Conservation (phyloP, 495 filamentous ascomycete species). For the Xylaria telfairii region DNA sequence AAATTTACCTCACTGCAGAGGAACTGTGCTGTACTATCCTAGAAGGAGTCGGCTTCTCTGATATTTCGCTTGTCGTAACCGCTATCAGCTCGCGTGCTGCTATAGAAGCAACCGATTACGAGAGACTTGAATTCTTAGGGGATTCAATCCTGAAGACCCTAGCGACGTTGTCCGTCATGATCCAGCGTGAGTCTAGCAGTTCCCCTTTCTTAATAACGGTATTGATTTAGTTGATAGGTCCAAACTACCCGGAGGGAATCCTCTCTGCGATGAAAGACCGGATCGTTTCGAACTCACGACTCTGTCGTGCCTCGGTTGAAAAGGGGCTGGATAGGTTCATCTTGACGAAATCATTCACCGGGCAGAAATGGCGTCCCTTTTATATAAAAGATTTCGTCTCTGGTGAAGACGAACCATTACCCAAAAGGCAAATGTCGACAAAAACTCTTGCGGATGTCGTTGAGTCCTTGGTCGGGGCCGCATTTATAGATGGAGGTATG, state of each 20-base stretch:
- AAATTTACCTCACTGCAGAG: slow-evolving; percentile 66
- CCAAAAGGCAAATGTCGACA: slow-evolving; percentile 59
- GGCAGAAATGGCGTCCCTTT: slow-evolving; percentile 71
- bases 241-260: slow-evolving; percentile 78
- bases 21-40: slow-evolving; percentile 68
- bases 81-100: slow-evolving; percentile 75
- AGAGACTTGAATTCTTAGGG: slow-evolving; percentile 87
- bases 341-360: slow-evolving; percentile 69
- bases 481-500: slow-evolving; percentile 74
- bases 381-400: slow-evolving; percentile 61
- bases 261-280: slow-evolving; percentile 71
- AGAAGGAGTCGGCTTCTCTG: slow-evolving; percentile 56
- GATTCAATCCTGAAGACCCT: slow-evolving; percentile 85
- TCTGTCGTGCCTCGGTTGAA: slow-evolving; percentile 67
- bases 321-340: slow-evolving; percentile 77
- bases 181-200: slow-evolving; percentile 48
- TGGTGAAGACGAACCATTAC: slow-evolving; percentile 3
- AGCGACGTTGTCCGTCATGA: slow-evolving; percentile 69
- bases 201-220: neutral
- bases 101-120: slow-evolving; percentile 70
- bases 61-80: slow-evolving; percentile 66
- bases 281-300: slow-evolving; percentile 73
- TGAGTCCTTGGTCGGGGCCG: slow-evolving; percentile 80
- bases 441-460: slow-evolving; percentile 92
- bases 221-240: slow-evolving; percentile 46